Evolutionary conservation across 2,329 filamentous ascomycete species (phyloP).

Genomic region (Aspergillus amoenus): DNA sequence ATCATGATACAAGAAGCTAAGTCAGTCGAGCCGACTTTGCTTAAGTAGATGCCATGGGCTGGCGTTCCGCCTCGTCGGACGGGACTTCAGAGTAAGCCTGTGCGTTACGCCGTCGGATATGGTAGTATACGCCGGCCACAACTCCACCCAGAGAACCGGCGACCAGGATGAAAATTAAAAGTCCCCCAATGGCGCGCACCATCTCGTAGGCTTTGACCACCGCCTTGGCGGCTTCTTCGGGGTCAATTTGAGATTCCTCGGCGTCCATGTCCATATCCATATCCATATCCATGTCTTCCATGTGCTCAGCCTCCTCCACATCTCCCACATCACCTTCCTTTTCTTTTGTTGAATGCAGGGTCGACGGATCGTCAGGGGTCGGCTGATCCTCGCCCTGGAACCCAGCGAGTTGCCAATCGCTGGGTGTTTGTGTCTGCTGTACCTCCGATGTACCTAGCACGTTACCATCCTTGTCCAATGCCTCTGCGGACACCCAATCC

Average conservation of each 20-base stretch:
- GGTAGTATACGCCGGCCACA: constrained; percentile 21
- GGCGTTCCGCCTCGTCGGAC: constrained; percentile 25
- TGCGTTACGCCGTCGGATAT: constrained; percentile 22
- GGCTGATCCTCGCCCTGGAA: constrained; percentile 26
- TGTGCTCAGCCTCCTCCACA: constrained; percentile 1
- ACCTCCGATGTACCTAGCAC: constrained; percentile 28
- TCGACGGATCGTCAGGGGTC: constrained; percentile 28
- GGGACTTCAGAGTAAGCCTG: constrained; percentile 31
- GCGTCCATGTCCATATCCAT: constrained; percentile 2
- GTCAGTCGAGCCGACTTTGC: not conserved
- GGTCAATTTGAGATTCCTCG: constrained; percentile 5
- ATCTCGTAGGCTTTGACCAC: constrained; percentile 32
- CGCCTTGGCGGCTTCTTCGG: constrained; percentile 28
- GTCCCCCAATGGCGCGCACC: constrained; percentile 28
- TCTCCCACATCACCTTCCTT: constrained; percentile 16
- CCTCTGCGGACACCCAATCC: constrained; percentile 32
- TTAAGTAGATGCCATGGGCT: constrained; percentile 16
- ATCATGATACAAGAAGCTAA: constrained; percentile 3
- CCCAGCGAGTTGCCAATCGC: constrained; percentile 32
- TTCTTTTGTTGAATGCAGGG: constrained; percentile 18
- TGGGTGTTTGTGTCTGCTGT: constrained; percentile 24
- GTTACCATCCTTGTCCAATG: constrained; percentile 26
- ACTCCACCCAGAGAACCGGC: constrained; percentile 24
- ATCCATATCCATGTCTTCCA: constrained; percentile 1
- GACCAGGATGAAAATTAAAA: constrained; percentile 31